Conservation (phyloP, 352 stramenopile genomes). For the Pythium dissotocum region DNA sequence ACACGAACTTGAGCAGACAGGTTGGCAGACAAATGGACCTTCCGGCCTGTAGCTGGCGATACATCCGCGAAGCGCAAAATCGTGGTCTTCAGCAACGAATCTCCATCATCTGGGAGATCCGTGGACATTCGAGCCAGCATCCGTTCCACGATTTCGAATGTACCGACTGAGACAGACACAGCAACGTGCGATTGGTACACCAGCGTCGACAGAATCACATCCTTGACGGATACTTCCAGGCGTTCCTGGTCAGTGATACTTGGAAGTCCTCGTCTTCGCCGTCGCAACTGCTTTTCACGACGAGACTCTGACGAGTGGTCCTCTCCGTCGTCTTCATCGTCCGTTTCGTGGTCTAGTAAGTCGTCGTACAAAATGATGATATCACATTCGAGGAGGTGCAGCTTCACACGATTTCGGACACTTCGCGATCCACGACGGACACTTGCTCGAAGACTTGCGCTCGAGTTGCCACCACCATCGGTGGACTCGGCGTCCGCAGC, state of each 20-base stretch:
- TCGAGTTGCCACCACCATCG: neutral
- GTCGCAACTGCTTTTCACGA: slow-evolving; percentile 23
- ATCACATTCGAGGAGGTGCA: slow-evolving; percentile 77
- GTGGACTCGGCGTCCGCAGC: slow-evolving; percentile 35
- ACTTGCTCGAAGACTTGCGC: slow-evolving; percentile 24
- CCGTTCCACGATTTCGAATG: slow-evolving; percentile 69
- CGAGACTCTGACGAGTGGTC: slow-evolving; percentile 17
- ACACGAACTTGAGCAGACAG: slow-evolving; percentile 69
- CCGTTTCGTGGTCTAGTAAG: slow-evolving; percentile 49
- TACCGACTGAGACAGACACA: slow-evolving; percentile 56
- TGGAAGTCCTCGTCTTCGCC: slow-evolving; percentile 34
- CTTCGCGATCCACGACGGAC: slow-evolving; percentile 32
- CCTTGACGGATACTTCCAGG: slow-evolving; percentile 65
- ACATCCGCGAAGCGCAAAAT: slow-evolving; percentile 65
- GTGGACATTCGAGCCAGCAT: slow-evolving; percentile 78
- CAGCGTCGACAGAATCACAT: slow-evolving; percentile 68
- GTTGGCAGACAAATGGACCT: slow-evolving; percentile 68
- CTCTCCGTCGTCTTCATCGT: slow-evolving; percentile 24
- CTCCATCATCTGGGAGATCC: slow-evolving; percentile 60
- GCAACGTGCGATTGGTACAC: slow-evolving; percentile 55
- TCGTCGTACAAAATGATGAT: slow-evolving; percentile 84
- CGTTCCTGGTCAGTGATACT: slow-evolving; percentile 65
- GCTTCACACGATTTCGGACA: slow-evolving; percentile 65
- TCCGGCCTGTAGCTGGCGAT: slow-evolving; percentile 54
- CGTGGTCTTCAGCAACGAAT: slow-evolving; percentile 55